phyloP scores from a whole-genome alignment of 2,329 filamentous ascomycete genomes.

The Alternaria ventricosa region DNA sequence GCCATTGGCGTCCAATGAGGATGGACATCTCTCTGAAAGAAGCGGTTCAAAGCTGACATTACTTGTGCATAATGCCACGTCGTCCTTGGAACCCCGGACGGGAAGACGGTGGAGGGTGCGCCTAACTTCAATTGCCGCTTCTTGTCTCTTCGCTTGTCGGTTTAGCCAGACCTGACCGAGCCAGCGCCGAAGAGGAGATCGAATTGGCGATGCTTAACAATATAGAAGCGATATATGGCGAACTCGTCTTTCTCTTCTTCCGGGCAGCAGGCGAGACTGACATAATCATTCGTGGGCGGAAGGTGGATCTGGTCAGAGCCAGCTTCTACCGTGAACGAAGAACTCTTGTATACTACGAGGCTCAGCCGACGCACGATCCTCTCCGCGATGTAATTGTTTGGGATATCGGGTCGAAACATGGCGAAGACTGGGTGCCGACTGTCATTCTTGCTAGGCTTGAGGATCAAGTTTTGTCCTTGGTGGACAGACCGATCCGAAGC shows the following conservation, averaged over 20 bases:
- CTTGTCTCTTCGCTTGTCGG: neutral
- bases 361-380: neutral
- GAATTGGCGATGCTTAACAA: slow-evolving; percentile 5
- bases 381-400: neutral
- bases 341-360: neutral
- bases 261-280: neutral
- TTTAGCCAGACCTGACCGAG: neutral
- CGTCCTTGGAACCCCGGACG: neutral
- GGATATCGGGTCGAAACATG: neutral
- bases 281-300: neutral
- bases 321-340: neutral
- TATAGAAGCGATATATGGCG: slow-evolving; percentile 2
- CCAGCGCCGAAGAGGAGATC: slow-evolving; percentile 5
- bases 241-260: neutral
- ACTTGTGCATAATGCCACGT: neutral
- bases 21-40: neutral
- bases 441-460: neutral
- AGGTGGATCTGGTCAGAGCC: neutral
- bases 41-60: neutral
- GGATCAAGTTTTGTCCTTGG: neutral
- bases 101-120: neutral
- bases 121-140: neutral
- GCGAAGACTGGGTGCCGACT: neutral
- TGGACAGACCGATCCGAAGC: neutral
- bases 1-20: neutral